These are phyloP conservation scores for Isabelozyma pseudorhagii DNA, from an alignment of 805 yeast genomes.

Conservation along the genomic window DNA sequence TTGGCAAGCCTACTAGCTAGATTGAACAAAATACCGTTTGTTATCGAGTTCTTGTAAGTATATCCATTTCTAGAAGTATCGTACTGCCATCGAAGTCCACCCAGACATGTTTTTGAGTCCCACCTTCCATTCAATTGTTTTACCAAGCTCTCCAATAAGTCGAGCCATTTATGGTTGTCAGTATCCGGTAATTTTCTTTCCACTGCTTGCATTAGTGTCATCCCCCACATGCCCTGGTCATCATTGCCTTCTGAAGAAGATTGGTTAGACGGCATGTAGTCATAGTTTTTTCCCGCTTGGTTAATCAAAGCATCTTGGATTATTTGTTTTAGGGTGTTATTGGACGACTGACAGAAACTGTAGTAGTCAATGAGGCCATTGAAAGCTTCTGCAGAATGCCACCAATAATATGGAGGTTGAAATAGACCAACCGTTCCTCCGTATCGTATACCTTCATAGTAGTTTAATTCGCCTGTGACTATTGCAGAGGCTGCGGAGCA, in stretches of 20 bases:
- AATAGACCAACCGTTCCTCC: conserved; percentile 91
- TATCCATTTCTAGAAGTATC: conserved; percentile 47
- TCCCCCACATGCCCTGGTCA: conserved; percentile 97
- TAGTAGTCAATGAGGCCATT: conserved; percentile 76
- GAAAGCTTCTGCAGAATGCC: conserved; percentile 98
- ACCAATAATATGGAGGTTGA: conserved; percentile 91
- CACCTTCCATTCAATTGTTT: conserved; percentile 45
- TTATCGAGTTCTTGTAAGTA: conserved; percentile 42
- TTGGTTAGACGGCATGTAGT: conserved; percentile 85
- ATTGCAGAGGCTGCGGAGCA: conserved; percentile 56
- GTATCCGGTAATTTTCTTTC: conserved; percentile 77
- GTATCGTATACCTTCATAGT: conserved; percentile 61
- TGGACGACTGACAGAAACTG: conserved; percentile 46
- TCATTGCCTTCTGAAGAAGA: conserved; percentile 94
- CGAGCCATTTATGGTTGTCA: conserved; percentile 31
- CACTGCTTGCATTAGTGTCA: conserved; percentile 88
- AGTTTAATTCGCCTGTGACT: conserved; percentile 74
- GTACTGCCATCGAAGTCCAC: conserved; percentile 48
- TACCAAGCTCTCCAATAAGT: conserved; percentile 39
- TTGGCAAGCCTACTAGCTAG: conserved; percentile 44
- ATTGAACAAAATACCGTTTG: conserved; percentile 44
- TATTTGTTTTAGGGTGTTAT: conserved; percentile 59
- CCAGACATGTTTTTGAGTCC: conserved; percentile 35
- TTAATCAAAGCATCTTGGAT: conserved; percentile 61
- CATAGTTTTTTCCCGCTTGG: conserved; percentile 64